Conservation (phyloP, 352 stramenopile genomes). For the Pythium grandisporangium region DNA sequence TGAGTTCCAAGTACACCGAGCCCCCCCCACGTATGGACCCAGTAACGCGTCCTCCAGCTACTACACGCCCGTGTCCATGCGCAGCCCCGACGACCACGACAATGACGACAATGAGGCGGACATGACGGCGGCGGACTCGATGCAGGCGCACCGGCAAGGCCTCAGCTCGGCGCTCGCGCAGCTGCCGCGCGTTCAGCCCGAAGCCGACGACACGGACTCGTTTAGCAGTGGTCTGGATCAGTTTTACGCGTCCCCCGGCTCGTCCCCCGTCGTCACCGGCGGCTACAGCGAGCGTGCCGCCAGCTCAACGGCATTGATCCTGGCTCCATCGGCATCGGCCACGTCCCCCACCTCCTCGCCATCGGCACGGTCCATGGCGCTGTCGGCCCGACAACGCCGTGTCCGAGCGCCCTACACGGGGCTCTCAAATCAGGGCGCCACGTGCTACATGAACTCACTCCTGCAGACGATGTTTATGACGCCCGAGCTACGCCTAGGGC, state of each 20-base stretch:
- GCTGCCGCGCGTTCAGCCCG: conserved; percentile 5
- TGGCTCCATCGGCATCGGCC: conserved; percentile 10
- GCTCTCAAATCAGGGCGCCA: conserved; percentile 86
- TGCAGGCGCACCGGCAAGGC: conserved; percentile 6
- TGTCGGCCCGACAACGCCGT: conserved; percentile 1
- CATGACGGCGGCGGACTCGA: too few relatives aligned
- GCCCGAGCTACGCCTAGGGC: conserved; percentile 71
- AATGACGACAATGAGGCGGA: neutral
- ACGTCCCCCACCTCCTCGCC: conserved; percentile 8
- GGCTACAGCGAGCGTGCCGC: too few relatives aligned
- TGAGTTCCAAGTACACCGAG: conserved; percentile 1
- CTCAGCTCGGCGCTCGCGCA: conserved; percentile 12
- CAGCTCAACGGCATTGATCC: conserved; percentile 11
- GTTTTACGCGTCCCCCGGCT: conserved; percentile 38
- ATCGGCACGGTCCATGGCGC: neutral
- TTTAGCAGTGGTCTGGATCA: conserved; percentile 21
- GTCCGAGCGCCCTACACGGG: conserved; percentile 53
- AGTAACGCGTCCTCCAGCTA: too few relatives aligned
- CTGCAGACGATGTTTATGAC: conserved; percentile 91
- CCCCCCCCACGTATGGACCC: too few relatives aligned
- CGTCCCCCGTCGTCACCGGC: conserved; percentile 3
- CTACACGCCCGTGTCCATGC: conserved; percentile 9
- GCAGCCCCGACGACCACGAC: conserved; percentile 11
- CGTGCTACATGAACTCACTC: conserved; percentile 93
- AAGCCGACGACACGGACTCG: neutral